Percentiles rank a stretch among this genome's conserved stretches.
phyloP scores from a whole-genome alignment of 768 basidiomycete species.

The Tricholoma hemisulphureum region DNA sequence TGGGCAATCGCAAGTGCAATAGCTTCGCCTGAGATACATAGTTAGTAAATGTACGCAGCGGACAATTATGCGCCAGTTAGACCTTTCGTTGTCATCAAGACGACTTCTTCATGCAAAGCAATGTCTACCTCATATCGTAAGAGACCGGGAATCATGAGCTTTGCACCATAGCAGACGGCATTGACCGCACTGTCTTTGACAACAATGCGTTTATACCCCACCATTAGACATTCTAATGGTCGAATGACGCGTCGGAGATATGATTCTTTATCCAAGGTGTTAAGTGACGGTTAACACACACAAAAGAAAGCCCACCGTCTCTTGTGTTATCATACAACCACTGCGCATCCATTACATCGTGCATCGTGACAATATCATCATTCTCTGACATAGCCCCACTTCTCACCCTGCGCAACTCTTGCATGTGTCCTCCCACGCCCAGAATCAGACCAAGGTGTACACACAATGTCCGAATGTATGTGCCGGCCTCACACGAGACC shows the following conservation, averaged over 20 bases:
- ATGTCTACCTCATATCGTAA: constrained; percentile 96
- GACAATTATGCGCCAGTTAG: constrained; percentile 3
- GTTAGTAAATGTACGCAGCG: background rate
- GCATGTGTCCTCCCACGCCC: constrained; percentile 99
- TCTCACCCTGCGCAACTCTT: constrained; percentile 91
- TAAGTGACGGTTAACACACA: background rate
- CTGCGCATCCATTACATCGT: constrained; percentile 98
- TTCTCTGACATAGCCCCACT: constrained; percentile 97
- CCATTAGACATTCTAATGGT: constrained; percentile 89
- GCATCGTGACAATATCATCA: constrained; percentile 99
- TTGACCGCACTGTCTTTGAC: constrained; percentile 99
- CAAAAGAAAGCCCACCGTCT: constrained; percentile 61
- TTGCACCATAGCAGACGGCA: constrained; percentile 98
- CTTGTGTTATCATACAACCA: constrained; percentile 98
- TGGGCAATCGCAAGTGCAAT: constrained; percentile 94
- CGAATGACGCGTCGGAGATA: constrained; percentile 94
- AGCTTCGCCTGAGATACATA: constrained; percentile 63
- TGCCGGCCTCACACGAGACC: constrained; percentile 98
- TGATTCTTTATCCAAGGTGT: constrained; percentile 59
- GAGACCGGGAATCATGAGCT: constrained; percentile 98
- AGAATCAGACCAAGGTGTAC: constrained; percentile 93
- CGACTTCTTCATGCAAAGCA: constrained; percentile 91
- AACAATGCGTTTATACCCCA: constrained; percentile 97
- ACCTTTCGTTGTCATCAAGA: constrained; percentile 99
- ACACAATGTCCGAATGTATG: constrained; percentile 94